A percentile compares a stretch with the other conserved stretches of the same genome.
Conservation (phyloP, 176 grass and related monocot genomes). For the Luzula sylvatica region DNA sequence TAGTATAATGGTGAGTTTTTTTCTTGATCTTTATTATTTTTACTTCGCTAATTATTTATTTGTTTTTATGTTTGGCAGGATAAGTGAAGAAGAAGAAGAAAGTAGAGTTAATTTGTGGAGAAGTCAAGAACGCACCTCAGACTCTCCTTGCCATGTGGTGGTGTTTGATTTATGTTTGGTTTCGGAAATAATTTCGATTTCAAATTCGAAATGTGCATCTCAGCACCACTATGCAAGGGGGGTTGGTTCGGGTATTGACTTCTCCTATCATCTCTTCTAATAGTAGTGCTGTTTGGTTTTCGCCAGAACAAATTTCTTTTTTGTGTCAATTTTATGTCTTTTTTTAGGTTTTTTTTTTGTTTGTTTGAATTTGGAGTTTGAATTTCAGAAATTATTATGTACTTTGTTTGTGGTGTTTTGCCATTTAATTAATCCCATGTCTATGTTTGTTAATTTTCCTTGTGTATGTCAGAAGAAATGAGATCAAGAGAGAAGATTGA, state of each 20-base stretch:
- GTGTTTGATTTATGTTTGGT: conserved; percentile 17
- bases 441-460: conserved; percentile 3
- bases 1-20: conserved; percentile 1
- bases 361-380: conserved; percentile 16
- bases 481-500: too few species aligned
- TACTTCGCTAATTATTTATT: neutral
- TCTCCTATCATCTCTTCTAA: conserved; percentile 27
- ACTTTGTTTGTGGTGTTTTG: conserved; percentile 8
- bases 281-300: conserved; percentile 10
- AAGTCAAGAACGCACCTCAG: conserved; percentile 99
- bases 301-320: conserved; percentile 1
- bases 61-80: conserved; percentile 16
- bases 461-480: neutral
- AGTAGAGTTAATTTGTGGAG: conserved; percentile 69
- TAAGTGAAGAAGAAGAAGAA: neutral
- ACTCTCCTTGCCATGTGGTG: conserved; percentile 97
- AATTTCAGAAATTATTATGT: conserved; percentile 1
- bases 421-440: conserved; percentile 5
- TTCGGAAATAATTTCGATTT: conserved; percentile 7
- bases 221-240: conserved; percentile 78
- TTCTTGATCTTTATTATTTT: neutral
- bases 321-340: neutral
- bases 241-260: conserved; percentile 99
- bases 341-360: neutral
- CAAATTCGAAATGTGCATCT: neutral